Conservation (phyloP, 1,284 basidiomycete species). For the Golubevia pallescens region DNA sequence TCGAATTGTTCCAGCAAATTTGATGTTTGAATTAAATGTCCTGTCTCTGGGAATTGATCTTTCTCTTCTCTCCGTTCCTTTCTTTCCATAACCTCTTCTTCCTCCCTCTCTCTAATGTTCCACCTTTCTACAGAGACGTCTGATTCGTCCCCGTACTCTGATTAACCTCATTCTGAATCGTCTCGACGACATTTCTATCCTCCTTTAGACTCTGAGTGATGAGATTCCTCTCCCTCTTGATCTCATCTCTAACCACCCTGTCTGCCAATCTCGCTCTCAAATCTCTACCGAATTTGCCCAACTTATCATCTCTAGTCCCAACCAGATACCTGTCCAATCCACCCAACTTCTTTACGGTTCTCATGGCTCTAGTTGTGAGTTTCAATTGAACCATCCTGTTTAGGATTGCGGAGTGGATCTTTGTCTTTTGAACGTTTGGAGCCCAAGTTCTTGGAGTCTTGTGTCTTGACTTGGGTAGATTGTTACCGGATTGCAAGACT, state of each 20-base stretch:
- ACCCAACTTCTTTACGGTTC: conserved; percentile 53
- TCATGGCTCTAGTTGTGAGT: conserved; percentile 35
- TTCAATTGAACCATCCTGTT: conserved; percentile 19
- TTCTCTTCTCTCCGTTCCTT: no score
- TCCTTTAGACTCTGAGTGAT: no score
- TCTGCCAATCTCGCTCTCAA: conserved; percentile 21
- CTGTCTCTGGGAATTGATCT: no score
- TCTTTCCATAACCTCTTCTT: no score
- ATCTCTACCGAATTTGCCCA: conserved; percentile 49
- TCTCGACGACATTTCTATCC: no score
- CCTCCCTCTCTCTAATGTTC: no score
- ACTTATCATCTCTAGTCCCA: conserved; percentile 30
- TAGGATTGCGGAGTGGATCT: conserved; percentile 30
- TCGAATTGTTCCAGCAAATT: no score
- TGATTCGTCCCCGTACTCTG: no score
- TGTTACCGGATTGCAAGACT: conserved; percentile 52
- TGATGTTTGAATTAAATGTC: no score
- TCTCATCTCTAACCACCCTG: conserved; percentile 16
- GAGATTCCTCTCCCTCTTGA: no score
- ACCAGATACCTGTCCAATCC: conserved; percentile 54
- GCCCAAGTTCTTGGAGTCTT: conserved; percentile 52
- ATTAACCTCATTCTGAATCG: no score
- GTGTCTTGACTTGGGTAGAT: conserved; percentile 55
- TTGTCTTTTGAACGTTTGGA: conserved; percentile 53
- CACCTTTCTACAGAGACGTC: no score